phyloP scores from a whole-genome alignment of 331 rosid genomes.

The Malus hybrid region DNA sequence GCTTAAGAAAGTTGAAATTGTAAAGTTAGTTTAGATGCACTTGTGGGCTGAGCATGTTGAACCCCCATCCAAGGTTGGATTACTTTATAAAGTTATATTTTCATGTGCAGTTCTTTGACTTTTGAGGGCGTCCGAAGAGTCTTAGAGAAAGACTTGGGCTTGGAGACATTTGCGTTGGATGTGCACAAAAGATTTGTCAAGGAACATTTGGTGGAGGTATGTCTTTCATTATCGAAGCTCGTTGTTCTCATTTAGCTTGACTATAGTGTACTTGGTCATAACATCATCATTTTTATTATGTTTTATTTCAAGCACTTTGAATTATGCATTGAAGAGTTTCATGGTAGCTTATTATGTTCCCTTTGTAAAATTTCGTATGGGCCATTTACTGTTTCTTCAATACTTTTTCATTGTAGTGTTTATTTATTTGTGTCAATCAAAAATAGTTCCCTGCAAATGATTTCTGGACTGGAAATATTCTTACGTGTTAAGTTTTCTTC shows the following conservation, averaged over 20 bases:
- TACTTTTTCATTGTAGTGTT: background rate
- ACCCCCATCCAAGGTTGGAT: background rate
- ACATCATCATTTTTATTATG: background rate
- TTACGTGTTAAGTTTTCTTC: background rate
- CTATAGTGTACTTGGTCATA: background rate
- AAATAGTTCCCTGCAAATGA: background rate
- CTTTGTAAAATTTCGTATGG: background rate
- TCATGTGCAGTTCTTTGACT: constrained; percentile 74
- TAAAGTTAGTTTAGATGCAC: background rate
- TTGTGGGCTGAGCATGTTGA: background rate
- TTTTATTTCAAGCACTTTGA: background rate
- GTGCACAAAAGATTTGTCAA: constrained; percentile 79
- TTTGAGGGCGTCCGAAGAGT: constrained; percentile 88
- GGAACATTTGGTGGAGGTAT: constrained; percentile 69
- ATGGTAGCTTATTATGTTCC: background rate
- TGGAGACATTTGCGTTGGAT: constrained; percentile 60
- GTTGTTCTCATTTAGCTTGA: background rate
- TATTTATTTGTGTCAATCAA: background rate
- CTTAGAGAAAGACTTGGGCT: constrained; percentile 77
- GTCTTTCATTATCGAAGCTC: background rate
- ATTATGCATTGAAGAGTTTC: background rate
- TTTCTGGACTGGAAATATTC: background rate
- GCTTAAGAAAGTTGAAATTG: background rate
- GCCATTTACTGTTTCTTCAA: background rate
- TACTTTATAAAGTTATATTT: background rate